Base-by-base conservation (phyloP, 129 eudicot genomes). In the Deinandra increscens region DNA sequence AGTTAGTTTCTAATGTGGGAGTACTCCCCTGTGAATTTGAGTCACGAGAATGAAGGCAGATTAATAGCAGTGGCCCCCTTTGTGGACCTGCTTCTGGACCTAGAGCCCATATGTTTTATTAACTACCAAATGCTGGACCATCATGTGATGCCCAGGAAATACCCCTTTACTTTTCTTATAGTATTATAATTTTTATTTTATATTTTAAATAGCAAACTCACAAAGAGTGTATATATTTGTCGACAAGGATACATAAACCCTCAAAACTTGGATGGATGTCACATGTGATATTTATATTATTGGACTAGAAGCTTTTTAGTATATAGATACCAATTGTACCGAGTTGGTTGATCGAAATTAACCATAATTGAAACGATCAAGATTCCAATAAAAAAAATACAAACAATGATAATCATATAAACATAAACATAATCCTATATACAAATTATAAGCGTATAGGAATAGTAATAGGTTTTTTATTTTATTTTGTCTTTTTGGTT, bases 41-140 rank as follows among this genome's bases (percentile, higher is more conserved):
- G 75, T 76, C 80, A 69, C 75, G 38, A 69, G 71, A 69, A 42
- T 69, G 56, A 68, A 42, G 42, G 36, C 6, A 39, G 66, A 69
- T 50, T 69, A 50, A 77, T 49, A 69, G 71, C 71, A 61, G 71
- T 61, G 76, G 81, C 4, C 81, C 80, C 80, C 48, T 17, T 42
- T 60, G 48, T 69, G 81, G 81, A 66, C 79, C 79, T 65, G 44
- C 46, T 56, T 75, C 68, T 66, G 73, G 79, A 61, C 81, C 81
- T 61, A 77, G 76, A 69, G 76, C 81, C 81, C 81, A 77, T 77
- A 70, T 77, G 71, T 77, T 77, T 23, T 38, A 69, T 77, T 77
- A 60, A 77, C 81, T 77, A 77, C 71, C 39, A 61, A 59, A 62
- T 69, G 70, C 48, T 69, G 81, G 81, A 69, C 81, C 81, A 77